Percentiles rank a stretch among this genome's conserved stretches.
Conservation (phyloP, 208 protist genomes). For the Acanthamoeba lenticulata region DNA sequence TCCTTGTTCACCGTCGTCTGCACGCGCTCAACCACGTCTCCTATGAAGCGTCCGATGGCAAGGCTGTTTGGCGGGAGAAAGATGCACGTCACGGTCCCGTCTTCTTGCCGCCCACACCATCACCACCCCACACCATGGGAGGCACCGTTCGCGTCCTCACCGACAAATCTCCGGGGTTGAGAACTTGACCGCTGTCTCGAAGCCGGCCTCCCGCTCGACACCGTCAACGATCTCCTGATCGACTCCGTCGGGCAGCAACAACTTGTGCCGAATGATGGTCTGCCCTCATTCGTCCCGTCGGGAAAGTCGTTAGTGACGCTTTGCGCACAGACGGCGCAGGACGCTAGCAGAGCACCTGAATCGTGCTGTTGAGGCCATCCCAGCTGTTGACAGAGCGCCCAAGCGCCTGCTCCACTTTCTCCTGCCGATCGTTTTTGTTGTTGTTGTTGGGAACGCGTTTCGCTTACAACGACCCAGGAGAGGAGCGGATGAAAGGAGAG, state of each 20-base stretch:
- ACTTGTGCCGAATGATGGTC: background rate
- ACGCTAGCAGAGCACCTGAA: background rate
- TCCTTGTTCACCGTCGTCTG: background rate
- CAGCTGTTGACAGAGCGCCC: background rate
- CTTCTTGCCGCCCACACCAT: too few relatives aligned
- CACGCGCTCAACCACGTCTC: background rate
- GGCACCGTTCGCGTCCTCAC: too few relatives aligned
- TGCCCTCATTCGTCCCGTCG: too few relatives aligned
- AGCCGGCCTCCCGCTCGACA: background rate
- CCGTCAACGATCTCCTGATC: background rate
- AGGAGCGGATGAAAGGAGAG: background rate
- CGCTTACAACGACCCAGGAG: too few relatives aligned
- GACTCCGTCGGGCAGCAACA: conserved; percentile 6
- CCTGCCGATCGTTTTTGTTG: too few relatives aligned
- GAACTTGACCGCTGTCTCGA: conserved; percentile 20
- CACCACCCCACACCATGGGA: too few relatives aligned
- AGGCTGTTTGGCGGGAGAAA: too few relatives aligned
- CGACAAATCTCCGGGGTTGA: background rate
- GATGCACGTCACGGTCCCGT: too few relatives aligned
- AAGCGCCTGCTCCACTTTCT: background rate
- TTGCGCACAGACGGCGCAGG: background rate
- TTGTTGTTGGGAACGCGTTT: background rate
- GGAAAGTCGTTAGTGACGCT: too few relatives aligned
- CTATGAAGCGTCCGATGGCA: background rate
- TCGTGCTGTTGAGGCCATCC: conserved; percentile 18